These are phyloP conservation scores for Boletellus sp. DNA, from an alignment of 768 basidiomycete species.

Conservation along the genomic window DNA sequence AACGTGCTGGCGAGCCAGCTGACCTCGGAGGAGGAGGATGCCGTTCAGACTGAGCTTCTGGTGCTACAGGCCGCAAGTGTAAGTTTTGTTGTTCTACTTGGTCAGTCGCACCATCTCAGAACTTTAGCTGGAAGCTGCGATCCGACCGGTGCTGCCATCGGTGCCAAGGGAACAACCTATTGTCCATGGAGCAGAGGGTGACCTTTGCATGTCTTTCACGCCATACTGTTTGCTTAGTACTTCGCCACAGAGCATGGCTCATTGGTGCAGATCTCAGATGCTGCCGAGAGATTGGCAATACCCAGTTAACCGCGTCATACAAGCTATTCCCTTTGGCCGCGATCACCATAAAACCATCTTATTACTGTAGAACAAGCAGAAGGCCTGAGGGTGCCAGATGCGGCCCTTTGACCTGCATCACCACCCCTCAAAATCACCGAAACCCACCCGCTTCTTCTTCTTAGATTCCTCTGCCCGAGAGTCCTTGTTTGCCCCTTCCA, in stretches of 20 bases:
- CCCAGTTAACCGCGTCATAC: conserved; percentile 17
- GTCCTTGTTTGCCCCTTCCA: conserved; percentile 17
- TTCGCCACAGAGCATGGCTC: conserved; percentile 2
- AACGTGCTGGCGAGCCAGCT: conserved; percentile 81
- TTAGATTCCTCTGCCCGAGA: conserved; percentile 47
- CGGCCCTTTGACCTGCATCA: conserved; percentile 26
- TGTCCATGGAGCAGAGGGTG: conserved; percentile 32
- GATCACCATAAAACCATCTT: conserved; percentile 7
- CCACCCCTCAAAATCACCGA: conserved; percentile 90
- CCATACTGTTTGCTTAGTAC: conserved; percentile 3
- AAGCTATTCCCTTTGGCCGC: neutral
- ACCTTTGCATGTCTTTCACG: neutral
- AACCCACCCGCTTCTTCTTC: conserved; percentile 83
- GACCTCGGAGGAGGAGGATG: conserved; percentile 88
- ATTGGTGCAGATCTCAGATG: neutral
- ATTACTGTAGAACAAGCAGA: conserved; percentile 11
- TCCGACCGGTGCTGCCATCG: conserved; percentile 46
- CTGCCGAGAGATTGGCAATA: conserved; percentile 16
- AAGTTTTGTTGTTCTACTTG: conserved; percentile 21
- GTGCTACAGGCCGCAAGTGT: conserved; percentile 65
- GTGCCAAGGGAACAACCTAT: conserved; percentile 48
- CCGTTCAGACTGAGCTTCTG: conserved; percentile 79
- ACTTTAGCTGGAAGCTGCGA: conserved; percentile 29
- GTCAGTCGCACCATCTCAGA: neutral
- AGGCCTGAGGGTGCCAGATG: neutral